Conservation (phyloP, 768 basidiomycete species). For the Phlegmacium glaucopus region DNA sequence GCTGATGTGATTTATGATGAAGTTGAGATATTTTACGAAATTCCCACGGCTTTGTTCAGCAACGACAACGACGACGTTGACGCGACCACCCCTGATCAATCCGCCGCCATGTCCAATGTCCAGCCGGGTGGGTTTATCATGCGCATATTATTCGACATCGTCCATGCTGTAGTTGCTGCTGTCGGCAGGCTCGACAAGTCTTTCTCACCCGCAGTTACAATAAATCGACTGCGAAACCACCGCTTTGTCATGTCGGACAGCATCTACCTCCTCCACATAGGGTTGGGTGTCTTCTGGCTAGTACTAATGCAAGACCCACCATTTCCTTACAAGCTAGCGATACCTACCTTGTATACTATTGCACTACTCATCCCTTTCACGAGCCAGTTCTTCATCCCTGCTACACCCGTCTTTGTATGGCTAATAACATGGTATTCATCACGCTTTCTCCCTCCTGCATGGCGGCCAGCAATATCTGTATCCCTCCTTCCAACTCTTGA, state of each 20-base stretch:
- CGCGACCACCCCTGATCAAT: slow-evolving; percentile 3
- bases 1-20: background rate
- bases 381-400: slow-evolving; percentile 87
- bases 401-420: slow-evolving; percentile 83
- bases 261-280: slow-evolving; percentile 62
- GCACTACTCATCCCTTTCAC: slow-evolving; percentile 82
- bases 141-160: slow-evolving; percentile 19
- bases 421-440: slow-evolving; percentile 85
- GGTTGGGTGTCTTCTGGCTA: slow-evolving; percentile 68
- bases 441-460: slow-evolving; percentile 73
- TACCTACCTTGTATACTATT: slow-evolving; percentile 66
- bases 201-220: slow-evolving; percentile 63
- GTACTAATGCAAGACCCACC: slow-evolving; percentile 64
- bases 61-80: slow-evolving; percentile 11
- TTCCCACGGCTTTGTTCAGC: slow-evolving; percentile 17
- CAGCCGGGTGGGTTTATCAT: slow-evolving; percentile 16
- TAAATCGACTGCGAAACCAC: slow-evolving; percentile 56
- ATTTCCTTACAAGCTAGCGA: slow-evolving; percentile 71
- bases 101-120: slow-evolving; percentile 15
- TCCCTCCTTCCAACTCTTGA: slow-evolving; percentile 93
- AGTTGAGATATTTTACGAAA: background rate
- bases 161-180: slow-evolving; percentile 55
- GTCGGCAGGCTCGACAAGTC: slow-evolving; percentile 72
- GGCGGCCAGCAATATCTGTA: slow-evolving; percentile 85
- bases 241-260: slow-evolving; percentile 53